phyloP scores from a whole-genome alignment of 73 alveolate species.

The Paraurostyla sp. region DNA sequence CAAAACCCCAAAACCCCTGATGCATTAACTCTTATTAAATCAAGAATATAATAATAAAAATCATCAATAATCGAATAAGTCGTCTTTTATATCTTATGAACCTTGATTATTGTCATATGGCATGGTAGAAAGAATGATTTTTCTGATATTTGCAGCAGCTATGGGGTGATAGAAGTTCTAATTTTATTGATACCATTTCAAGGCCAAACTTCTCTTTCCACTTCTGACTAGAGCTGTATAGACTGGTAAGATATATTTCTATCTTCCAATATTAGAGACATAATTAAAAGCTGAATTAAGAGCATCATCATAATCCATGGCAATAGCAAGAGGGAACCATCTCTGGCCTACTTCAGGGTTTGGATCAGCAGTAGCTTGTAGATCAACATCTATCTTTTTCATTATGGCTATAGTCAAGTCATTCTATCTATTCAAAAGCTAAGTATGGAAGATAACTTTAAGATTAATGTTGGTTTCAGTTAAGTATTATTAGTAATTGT shows the following conservation, averaged over 20 bases:
- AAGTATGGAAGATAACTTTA: constrained; percentile 17
- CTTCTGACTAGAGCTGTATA: constrained; percentile 66
- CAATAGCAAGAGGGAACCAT: constrained; percentile 58
- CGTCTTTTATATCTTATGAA: background rate
- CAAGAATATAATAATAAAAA: background rate
- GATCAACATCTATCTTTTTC: constrained; percentile 28
- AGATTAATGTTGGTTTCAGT: background rate
- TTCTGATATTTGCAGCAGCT: constrained; percentile 66
- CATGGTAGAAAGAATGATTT: background rate
- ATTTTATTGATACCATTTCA: constrained; percentile 69
- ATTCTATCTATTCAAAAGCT: background rate
- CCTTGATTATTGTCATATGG: background rate
- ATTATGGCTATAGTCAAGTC: background rate
- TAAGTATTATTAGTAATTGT: background rate
- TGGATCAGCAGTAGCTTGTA: background rate
- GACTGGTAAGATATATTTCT: constrained; percentile 77
- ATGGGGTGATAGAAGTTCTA: constrained; percentile 84
- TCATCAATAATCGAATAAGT: background rate
- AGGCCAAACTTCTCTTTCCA: constrained; percentile 60
- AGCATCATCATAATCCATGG: constrained; percentile 52
- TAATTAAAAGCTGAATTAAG: constrained; percentile 60
- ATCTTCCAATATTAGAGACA: constrained; percentile 77
- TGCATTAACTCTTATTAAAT: background rate
- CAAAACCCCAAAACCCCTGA: constrained; percentile 29
- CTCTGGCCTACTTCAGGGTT: constrained; percentile 50